Evolutionary conservation across 2,329 filamentous ascomycete species (phyloP).

Genomic region (Phyllosticta citribraziliensis): DNA sequence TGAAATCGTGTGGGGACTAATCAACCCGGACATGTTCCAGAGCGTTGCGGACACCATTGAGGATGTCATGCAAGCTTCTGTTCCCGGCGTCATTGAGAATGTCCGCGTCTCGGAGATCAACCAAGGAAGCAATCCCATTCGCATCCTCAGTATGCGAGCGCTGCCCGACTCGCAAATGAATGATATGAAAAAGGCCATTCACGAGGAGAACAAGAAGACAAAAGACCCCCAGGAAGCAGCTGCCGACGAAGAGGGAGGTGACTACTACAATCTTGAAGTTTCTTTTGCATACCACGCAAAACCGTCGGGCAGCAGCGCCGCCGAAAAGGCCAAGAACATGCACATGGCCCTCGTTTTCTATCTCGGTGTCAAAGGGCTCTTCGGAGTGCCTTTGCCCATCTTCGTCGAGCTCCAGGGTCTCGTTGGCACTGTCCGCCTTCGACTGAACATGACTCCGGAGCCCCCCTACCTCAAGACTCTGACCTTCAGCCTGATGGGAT

Average conservation of each 20-base stretch:
- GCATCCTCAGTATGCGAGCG: conserved; percentile 77
- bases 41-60: conserved; percentile 84
- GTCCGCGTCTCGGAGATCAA: conserved; percentile 92
- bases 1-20: conserved; percentile 74
- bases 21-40: conserved; percentile 94
- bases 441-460: conserved; percentile 78
- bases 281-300: conserved; percentile 86
- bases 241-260: conserved; percentile 80
- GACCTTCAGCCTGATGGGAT: conserved; percentile 88
- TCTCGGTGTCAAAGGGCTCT: conserved; percentile 76
- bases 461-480: conserved; percentile 87
- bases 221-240: conserved; percentile 83
- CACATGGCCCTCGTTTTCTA: conserved; percentile 96
- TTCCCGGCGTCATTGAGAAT: conserved; percentile 84
- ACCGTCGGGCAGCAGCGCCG: conserved; percentile 58
- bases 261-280: conserved; percentile 87
- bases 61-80: conserved; percentile 94
- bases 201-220: conserved; percentile 64
- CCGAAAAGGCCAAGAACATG: conserved; percentile 86
- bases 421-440: conserved; percentile 76
- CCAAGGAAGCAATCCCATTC: conserved; percentile 82
- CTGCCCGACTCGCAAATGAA: conserved; percentile 73
- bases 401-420: conserved; percentile 84
- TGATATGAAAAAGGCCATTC: conserved; percentile 72
- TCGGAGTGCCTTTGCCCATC: conserved; percentile 79